Conservation (phyloP, 1,139 yeast species). For the Dujonia santamariae region DNA sequence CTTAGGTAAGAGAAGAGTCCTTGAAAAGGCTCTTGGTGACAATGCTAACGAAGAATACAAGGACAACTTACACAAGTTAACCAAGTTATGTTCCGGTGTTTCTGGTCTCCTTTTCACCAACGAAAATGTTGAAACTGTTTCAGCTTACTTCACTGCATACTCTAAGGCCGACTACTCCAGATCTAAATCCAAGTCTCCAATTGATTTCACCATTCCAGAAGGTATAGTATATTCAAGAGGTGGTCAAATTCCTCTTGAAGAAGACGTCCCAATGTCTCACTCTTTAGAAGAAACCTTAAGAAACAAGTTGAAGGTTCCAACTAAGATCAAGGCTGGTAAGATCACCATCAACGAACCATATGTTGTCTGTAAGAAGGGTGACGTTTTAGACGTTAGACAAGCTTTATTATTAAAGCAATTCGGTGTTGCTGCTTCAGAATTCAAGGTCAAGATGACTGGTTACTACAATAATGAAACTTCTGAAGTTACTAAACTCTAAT, state of each 20-base stretch:
- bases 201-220: slow-evolving; percentile 79
- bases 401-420: slow-evolving; percentile 90
- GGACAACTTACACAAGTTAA: slow-evolving; percentile 71
- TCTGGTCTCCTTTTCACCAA: slow-evolving; percentile 87
- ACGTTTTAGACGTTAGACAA: slow-evolving; percentile 82
- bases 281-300: slow-evolving; percentile 91
- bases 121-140: slow-evolving; percentile 81
- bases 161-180: slow-evolving; percentile 82
- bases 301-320: slow-evolving; percentile 86
- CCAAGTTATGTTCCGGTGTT: slow-evolving; percentile 63
- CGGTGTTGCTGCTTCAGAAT: slow-evolving; percentile 92
- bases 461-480: slow-evolving; percentile 61
- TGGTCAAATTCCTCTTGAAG: slow-evolving; percentile 85
- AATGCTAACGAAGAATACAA: slow-evolving; percentile 86
- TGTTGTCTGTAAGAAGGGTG: slow-evolving; percentile 78
- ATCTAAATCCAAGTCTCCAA: slow-evolving; percentile 81
- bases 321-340: slow-evolving; percentile 86
- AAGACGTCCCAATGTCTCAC: slow-evolving; percentile 95
- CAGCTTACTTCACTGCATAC: slow-evolving; percentile 77
- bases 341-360: slow-evolving; percentile 73
- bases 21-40: slow-evolving; percentile 89
- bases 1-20: slow-evolving; percentile 88
- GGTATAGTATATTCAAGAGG: slow-evolving; percentile 95
- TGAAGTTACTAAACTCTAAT: slow-evolving; percentile 25
- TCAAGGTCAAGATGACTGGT: slow-evolving; percentile 76